Base-by-base conservation (phyloP, 208 protist genomes). In the Trypanosoma rangeli region DNA sequence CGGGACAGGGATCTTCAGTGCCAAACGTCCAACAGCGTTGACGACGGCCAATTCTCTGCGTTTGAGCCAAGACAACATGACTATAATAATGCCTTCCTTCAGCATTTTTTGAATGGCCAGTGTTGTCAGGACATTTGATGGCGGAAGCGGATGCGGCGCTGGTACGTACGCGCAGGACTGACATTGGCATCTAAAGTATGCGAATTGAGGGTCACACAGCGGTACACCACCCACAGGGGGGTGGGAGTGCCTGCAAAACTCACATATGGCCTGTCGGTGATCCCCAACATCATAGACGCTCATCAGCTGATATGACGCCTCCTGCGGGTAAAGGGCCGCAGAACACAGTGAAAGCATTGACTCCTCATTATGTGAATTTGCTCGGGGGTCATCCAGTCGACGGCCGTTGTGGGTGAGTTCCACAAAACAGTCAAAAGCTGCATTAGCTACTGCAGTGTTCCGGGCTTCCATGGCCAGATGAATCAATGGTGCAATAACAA, bases 151-250 rank as follows among this genome's bases (percentile, higher is more conserved):
- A 1, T 31, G 35, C 18, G 44, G 0, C 16, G 35, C 37, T 15
- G 18, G 48, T 1, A 61, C 62, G 44, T 54, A 16, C 9, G 16
- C 18, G 53, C 72, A 78, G 56, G 46, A 61, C 12, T 53, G 29
- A 69, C 88, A 94, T 49, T 86, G 76, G 58, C 86, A 92, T 44
- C 58, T 52, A 64, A 92, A 92, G 71, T 90, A 84, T n/a, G 77
- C 76, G 68, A 80, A 85, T 57, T 82, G 67, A 13, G 79, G 74
- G 53, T 79, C 71, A 65, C 61, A 66, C 28, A 70, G 50, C 26
- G 60, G 59, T 3, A 76, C 65, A 18, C 44, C 64, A 35, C 54
- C 49, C 37, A 9, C 62, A 39, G 86, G 86, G 18, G 83, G 78
- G 74, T 94, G 89, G 10, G 68, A 48, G 3, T 39, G 29, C 5